Evolutionary conservation across 768 basidiomycete genomes (phyloP).

Genomic region (Hygrophorus pudorinus): DNA sequence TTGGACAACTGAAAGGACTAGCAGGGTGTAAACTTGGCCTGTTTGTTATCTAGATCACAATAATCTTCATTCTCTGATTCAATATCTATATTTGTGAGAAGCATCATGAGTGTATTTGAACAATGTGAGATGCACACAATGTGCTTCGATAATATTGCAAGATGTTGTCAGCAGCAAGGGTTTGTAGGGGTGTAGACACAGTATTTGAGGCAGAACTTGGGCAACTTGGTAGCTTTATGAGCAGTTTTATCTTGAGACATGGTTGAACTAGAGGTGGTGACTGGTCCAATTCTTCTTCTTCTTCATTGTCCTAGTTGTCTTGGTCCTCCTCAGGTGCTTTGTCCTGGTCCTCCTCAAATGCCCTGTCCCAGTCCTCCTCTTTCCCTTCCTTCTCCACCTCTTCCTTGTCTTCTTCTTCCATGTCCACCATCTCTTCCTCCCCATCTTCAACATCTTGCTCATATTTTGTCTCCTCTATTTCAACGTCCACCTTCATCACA

Average conservation of each 20-base stretch:
- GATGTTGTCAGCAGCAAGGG: conserved; percentile 17
- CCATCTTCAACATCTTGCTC: conserved; percentile 23
- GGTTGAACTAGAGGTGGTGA: conserved; percentile 25
- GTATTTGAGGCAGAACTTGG: conserved; percentile 15
- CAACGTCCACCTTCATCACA: conserved; percentile 11
- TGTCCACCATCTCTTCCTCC: conserved; percentile 30
- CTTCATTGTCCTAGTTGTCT: conserved; percentile 15
- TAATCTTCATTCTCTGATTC: no score
- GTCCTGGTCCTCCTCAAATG: conserved; percentile 18
- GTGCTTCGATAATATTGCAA: conserved; percentile 7
- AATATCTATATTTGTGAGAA: conserved; percentile 16
- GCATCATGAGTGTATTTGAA: not conserved
- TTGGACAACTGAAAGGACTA: no score
- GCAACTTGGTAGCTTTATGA: conserved; percentile 40
- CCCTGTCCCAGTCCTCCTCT: conserved; percentile 18
- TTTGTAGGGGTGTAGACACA: conserved; percentile 13
- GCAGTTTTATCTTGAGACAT: conserved; percentile 59
- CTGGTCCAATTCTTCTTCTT: conserved; percentile 16
- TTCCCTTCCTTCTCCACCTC: conserved; percentile 19
- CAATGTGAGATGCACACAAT: conserved; percentile 2
- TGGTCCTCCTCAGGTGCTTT: conserved; percentile 31
- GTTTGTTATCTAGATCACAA: no score
- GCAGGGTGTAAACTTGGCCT: no score
- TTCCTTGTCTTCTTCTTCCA: conserved; percentile 23
- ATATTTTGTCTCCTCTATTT: conserved; percentile 12